Conservation (phyloP, 768 basidiomycete species). For the Podaxis sp. region DNA sequence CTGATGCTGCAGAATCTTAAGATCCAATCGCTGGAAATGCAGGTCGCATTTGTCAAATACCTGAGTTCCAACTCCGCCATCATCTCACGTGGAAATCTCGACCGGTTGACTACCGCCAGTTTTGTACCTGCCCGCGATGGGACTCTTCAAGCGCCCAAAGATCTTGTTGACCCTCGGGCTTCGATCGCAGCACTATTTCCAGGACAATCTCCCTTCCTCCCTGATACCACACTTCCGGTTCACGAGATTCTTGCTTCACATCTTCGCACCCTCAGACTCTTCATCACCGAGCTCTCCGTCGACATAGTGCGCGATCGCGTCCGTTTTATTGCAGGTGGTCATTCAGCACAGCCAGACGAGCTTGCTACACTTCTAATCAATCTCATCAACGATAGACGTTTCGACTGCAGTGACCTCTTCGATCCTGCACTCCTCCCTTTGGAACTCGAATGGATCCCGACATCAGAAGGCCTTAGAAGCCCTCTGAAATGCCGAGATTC, state of each 20-base stretch:
- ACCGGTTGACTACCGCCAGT: conserved; percentile 21
- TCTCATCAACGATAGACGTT: conserved; percentile 3
- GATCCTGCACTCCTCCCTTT: not conserved
- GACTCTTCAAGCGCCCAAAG: conserved; percentile 20
- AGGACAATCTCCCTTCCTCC: conserved; percentile 16
- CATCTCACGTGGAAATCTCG: conserved; percentile 26
- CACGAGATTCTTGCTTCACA: conserved; percentile 18
- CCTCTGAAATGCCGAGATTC: conserved; percentile 30
- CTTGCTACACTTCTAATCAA: not conserved
- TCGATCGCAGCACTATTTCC: conserved; percentile 28
- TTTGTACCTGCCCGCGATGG: conserved; percentile 31
- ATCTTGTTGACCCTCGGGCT: conserved; percentile 33
- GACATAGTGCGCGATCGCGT: conserved; percentile 36
- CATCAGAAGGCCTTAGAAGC: conserved; percentile 30
- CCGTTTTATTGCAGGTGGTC: conserved; percentile 26
- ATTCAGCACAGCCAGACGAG: not conserved
- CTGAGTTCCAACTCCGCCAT: conserved; percentile 21
- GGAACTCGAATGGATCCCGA: conserved; percentile 38
- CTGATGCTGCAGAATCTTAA: conserved; percentile 10
- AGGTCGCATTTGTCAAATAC: conserved; percentile 13
- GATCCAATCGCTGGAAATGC: conserved; percentile 10
- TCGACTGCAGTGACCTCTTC: not conserved
- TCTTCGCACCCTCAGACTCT: conserved; percentile 25
- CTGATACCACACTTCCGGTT: conserved; percentile 15
- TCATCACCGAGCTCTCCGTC: conserved; percentile 28